Percentiles rank a stretch among this genome's conserved stretches.
phyloP scores from a whole-genome alignment of 1,284 basidiomycete genomes.

The Ustilago trichophora region DNA sequence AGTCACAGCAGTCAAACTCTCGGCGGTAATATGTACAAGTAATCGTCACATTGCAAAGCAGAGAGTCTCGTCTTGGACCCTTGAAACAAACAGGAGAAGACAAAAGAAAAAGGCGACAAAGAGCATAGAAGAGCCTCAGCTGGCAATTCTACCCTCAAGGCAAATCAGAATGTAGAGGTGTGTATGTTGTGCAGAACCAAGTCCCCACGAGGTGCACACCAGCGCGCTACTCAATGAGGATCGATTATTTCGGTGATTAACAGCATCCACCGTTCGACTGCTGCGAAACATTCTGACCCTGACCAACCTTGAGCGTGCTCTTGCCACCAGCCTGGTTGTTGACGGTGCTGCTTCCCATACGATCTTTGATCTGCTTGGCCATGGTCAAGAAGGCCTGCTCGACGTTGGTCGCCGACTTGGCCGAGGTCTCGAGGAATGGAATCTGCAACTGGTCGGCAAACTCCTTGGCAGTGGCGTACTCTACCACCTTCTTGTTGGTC shows the following conservation, averaged over 20 bases:
- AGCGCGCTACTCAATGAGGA: too few relatives aligned
- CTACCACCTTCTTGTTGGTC: conserved; percentile 98
- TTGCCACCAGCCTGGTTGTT: conserved; percentile 61
- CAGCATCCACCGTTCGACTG: conserved; percentile 62
- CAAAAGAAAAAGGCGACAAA: neutral
- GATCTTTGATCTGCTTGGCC: conserved; percentile 68
- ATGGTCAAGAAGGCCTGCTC: conserved; percentile 70
- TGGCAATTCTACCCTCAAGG: too few relatives aligned
- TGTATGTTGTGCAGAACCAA: too few relatives aligned
- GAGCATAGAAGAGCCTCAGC: too few relatives aligned
- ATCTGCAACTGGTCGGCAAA: conserved; percentile 66
- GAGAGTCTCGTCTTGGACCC: conserved; percentile 5
- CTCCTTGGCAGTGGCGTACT: conserved; percentile 93
- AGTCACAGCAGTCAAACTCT: too few relatives aligned
- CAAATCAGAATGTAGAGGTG: too few relatives aligned
- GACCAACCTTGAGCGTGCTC: conserved; percentile 64
- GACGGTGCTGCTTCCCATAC: conserved; percentile 64
- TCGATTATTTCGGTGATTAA: conserved; percentile 17
- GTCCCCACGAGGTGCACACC: too few relatives aligned
- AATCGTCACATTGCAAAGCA: conserved; percentile 16
- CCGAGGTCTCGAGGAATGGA: conserved; percentile 69
- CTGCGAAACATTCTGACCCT: conserved; percentile 62
- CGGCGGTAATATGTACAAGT: conserved; percentile 18
- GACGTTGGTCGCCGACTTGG: conserved; percentile 69
- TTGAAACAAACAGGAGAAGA: too few relatives aligned